Conservation (phyloP, 208 protist species). For the Tritrichomonas musculus region DNA sequence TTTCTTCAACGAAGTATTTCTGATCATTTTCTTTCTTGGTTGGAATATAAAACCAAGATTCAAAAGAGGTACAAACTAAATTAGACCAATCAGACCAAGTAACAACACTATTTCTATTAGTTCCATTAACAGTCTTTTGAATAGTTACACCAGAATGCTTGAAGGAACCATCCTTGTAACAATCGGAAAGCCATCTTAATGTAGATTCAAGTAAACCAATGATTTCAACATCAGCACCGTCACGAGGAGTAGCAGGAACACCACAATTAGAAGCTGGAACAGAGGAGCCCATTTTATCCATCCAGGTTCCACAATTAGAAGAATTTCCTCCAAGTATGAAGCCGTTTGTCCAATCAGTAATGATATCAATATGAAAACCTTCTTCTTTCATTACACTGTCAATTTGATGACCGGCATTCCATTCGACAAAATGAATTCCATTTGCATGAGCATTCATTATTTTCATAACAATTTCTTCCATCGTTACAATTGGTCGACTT, state of each 20-base stretch:
- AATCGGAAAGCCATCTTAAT: neutral
- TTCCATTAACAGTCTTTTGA: neutral
- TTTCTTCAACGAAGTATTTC: neutral
- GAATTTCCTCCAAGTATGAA: conserved; percentile 1
- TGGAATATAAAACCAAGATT: conserved; percentile 25
- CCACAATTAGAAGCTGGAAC: neutral
- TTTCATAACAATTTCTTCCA: neutral
- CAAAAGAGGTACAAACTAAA: neutral
- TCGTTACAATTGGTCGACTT: neutral
- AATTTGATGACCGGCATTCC: neutral
- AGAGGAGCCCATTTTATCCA: conserved; percentile 24
- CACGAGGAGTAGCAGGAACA: neutral
- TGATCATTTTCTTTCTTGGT: neutral
- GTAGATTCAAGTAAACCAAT: neutral
- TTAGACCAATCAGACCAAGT: neutral
- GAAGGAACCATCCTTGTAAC: neutral
- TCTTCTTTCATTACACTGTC: neutral
- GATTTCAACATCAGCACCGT: conserved; percentile 30
- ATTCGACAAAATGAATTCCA: conserved; percentile 21
- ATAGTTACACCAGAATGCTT: neutral
- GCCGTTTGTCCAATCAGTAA: neutral
- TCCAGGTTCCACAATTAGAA: conserved; percentile 6
- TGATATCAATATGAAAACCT: neutral
- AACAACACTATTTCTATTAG: neutral
- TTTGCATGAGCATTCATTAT: neutral